Base-by-base conservation (phyloP, 2,329 filamentous ascomycete genomes). In the Hypocrella siamensis region DNA sequence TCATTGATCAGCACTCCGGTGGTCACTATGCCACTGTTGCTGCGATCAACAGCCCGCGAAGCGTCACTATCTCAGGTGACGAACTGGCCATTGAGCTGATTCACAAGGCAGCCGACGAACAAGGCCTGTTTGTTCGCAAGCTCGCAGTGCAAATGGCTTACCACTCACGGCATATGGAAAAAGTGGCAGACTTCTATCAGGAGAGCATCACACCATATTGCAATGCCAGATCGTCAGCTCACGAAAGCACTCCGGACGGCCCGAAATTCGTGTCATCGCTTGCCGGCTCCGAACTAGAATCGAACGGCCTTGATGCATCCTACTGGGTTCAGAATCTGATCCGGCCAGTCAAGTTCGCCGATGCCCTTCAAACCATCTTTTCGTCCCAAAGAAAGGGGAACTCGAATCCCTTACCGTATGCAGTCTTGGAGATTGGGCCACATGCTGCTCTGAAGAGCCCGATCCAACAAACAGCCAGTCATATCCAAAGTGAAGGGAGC, bases 381-480 rank as follows among this genome's bases (percentile, higher is more conserved):
- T n/a, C 26, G 7, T 4, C 12, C 3, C 26, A 21, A 19, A 18
- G 15, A 26, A 22, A 18, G 16, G 4, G 16, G 34, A 29, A 14
- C n/a, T 16, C 17, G 3, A 5, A 19, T 8, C 21, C 14, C 5
- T 17, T 17, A 31, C 41, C 21, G 9, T 11, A 38, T 2, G 46
- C 63, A 14, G 38, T 64, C 12, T n/a, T 58, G 3, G 60, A 63
- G 40, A 40, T 63, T 5, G 60, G 60, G 0, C 60, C 60, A 1
- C 60, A 63, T 40, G 51, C 58, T 5, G 58, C 57, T 6, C 47
- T 64, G 4, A 52, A 58, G 31, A 58, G 57, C 0, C 58, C 60
- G 2, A 48, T 62, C 31, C 59, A 61, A 41, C 58, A 63, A 42
- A 60, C 61, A 8, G 16, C 36, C 12, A 24, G 31, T 10, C 24